Evolutionary conservation across 106 monocot genomes (phyloP).

Genomic region (Phalaenopsis equestris): DNA sequence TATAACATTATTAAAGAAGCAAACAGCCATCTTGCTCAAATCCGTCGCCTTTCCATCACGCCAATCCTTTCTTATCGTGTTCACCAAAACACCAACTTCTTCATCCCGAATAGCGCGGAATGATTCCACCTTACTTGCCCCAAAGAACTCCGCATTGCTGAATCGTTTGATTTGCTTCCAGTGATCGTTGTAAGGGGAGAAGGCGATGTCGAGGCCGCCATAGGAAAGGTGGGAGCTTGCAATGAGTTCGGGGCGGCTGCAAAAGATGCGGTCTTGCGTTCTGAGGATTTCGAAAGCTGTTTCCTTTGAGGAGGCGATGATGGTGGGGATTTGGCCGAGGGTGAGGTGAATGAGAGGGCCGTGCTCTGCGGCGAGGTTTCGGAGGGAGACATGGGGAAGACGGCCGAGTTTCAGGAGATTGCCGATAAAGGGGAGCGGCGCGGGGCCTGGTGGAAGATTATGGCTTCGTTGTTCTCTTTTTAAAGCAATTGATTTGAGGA

Average conservation of each 20-base stretch:
- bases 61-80: not conserved
- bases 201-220: slow-evolving; percentile 1
- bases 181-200: slow-evolving; percentile 10
- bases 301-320: slow-evolving; percentile 17
- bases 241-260: not conserved
- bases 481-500: not conserved
- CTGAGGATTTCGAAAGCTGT: slow-evolving; percentile 8
- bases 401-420: slow-evolving; percentile 23
- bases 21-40: not conserved
- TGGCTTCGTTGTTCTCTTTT: not conserved
- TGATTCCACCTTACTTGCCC: not conserved
- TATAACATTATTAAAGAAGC: not conserved
- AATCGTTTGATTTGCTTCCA: slow-evolving; percentile 9
- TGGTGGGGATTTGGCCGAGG: slow-evolving; percentile 9
- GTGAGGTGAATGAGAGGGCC: slow-evolving; percentile 21
- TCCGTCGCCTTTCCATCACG: not conserved
- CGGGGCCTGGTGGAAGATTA: slow-evolving; percentile 16
- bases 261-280: slow-evolving; percentile 14
- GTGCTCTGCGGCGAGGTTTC: slow-evolving; percentile 8
- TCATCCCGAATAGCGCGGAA: slow-evolving; percentile 1
- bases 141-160: slow-evolving; percentile 4
- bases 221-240: not conserved
- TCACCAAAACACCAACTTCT: not conserved
- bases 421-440: slow-evolving; percentile 24
- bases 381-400: slow-evolving; percentile 9